Evolutionary conservation across 1,139 yeast species (phyloP).

Genomic region (Kodamaea ohmeri): DNA sequence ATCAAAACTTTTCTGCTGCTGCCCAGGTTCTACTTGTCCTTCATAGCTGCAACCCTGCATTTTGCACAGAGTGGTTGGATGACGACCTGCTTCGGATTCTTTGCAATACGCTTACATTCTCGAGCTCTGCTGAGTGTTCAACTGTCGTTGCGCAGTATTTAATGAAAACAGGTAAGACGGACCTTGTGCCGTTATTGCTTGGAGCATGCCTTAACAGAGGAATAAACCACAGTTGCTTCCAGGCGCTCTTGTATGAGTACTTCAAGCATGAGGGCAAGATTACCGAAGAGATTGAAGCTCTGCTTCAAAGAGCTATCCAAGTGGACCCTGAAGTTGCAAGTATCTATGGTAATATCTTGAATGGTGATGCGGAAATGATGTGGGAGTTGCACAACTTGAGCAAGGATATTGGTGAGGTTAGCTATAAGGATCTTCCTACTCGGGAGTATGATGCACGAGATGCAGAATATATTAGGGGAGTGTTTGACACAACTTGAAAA

Average conservation of each 20-base stretch:
- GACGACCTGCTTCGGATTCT: slow-evolving; percentile 33
- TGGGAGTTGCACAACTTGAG: neutral
- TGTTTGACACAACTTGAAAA: too few species aligned
- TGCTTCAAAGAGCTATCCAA: neutral
- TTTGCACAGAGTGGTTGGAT: slow-evolving; percentile 26
- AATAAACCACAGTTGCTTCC: slow-evolving; percentile 25
- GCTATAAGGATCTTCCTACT: neutral
- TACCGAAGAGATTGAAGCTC: neutral
- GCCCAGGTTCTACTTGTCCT: slow-evolving; percentile 24
- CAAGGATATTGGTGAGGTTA: neutral
- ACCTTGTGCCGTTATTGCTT: neutral
- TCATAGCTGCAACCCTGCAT: slow-evolving; percentile 18
- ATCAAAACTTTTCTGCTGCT: slow-evolving; percentile 38
- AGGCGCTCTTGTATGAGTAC: slow-evolving; percentile 28
- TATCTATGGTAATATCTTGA: neutral
- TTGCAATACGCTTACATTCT: slow-evolving; percentile 26
- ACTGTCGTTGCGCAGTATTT: slow-evolving; percentile 24
- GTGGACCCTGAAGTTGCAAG: too few species aligned
- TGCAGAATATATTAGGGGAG: neutral
- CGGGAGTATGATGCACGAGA: slow-evolving; percentile 2
- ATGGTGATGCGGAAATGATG: neutral
- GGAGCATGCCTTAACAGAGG: slow-evolving; percentile 17
- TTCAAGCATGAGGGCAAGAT: slow-evolving; percentile 14
- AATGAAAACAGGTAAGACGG: slow-evolving; percentile 2
- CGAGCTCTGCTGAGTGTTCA: slow-evolving; percentile 30